A percentile compares a stretch with the other conserved stretches of the same genome.
These are phyloP conservation scores for Colletotrichum orchidophilum DNA, from an alignment of 2,329 filamentous ascomycete genomes.

Conservation along the genomic window DNA sequence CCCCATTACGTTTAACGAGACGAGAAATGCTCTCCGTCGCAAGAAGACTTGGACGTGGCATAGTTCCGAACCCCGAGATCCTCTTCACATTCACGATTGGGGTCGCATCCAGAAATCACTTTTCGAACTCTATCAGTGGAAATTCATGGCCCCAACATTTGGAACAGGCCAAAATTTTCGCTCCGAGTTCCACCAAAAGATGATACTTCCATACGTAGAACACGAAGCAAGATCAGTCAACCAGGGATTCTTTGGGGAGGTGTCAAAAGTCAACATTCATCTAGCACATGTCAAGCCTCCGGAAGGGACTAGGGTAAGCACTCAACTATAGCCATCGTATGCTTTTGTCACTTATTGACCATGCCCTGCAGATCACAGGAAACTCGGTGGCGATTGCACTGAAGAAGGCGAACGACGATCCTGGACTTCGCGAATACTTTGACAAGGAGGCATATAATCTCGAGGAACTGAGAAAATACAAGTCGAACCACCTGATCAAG, in stretches of 20 bases:
- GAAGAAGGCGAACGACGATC: neutral
- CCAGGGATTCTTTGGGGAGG: conserved; percentile 11
- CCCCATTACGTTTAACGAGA: neutral
- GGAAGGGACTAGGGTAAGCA: neutral
- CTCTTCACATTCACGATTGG: neutral
- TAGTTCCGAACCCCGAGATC: neutral
- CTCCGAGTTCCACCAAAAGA: neutral
- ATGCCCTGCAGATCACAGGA: neutral
- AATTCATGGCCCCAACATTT: neutral
- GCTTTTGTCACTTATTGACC: neutral
- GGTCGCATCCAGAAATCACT: neutral
- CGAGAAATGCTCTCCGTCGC: neutral
- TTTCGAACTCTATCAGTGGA: neutral
- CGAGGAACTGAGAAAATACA: neutral
- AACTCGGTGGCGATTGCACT: neutral
- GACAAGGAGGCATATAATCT: neutral
- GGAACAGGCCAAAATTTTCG: neutral
- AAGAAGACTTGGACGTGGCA: neutral
- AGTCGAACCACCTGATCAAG: neutral
- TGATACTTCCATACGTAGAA: neutral
- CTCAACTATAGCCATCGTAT: neutral
- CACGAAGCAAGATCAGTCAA: neutral
- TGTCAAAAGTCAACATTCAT: neutral
- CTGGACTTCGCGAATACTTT: neutral
- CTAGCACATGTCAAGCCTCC: neutral